Conservation (phyloP, 768 basidiomycete species). For the Heimioporus sp. region DNA sequence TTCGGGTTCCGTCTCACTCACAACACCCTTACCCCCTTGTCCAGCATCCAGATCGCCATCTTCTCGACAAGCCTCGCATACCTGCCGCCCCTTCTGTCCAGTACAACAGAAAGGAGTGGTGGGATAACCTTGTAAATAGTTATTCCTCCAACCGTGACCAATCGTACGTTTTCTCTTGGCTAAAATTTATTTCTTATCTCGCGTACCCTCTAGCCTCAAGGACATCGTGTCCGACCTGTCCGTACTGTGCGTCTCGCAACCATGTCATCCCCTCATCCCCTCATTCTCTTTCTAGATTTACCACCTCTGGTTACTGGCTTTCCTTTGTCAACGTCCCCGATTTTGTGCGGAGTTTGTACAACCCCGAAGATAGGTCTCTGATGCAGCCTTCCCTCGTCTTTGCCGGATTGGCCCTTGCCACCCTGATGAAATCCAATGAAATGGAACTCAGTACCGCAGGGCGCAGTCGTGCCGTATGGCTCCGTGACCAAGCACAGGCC, state of each 20-base stretch:
- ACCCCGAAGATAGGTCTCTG: conserved; percentile 47
- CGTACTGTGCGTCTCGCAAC: conserved; percentile 43
- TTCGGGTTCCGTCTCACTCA: background rate
- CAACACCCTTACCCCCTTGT: conserved; percentile 1
- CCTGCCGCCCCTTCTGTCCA: conserved; percentile 29
- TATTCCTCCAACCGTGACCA: conserved; percentile 42
- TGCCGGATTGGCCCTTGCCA: conserved; percentile 66
- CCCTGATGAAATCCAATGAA: conserved; percentile 71
- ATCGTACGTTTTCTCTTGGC: conserved; percentile 32
- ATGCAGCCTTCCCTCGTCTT: conserved; percentile 74
- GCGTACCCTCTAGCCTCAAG: conserved; percentile 36
- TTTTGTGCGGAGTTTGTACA: conserved; percentile 51
- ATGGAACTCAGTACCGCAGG: conserved; percentile 54
- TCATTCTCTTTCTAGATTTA: conserved; percentile 45
- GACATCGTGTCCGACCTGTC: conserved; percentile 51
- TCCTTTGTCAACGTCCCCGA: conserved; percentile 62
- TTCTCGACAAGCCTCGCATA: conserved; percentile 27
- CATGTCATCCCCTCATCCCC: background rate
- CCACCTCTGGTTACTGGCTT: conserved; percentile 62
- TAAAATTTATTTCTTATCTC: background rate
- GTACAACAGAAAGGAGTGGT: conserved; percentile 42
- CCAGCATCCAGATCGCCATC: conserved; percentile 29
- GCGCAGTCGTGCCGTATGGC: conserved; percentile 53
- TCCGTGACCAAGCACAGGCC: conserved; percentile 55
- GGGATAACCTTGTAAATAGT: conserved; percentile 45